Conservation (phyloP, 2,329 filamentous ascomycete genomes). For the Colletotrichum somersetense region DNA sequence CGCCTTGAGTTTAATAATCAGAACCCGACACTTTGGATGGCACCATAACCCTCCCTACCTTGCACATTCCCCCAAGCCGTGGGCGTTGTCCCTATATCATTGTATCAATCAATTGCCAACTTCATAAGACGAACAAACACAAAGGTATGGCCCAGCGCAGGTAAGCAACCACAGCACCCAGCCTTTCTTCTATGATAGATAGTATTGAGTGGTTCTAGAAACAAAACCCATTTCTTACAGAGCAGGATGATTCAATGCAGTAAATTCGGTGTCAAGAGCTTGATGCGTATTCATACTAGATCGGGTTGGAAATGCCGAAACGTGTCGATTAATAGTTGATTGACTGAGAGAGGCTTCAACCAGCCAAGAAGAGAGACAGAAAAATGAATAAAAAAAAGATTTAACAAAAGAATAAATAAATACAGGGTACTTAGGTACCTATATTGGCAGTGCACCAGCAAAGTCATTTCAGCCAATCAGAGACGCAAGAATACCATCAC, state of each 20-base stretch:
- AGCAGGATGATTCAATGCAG: background rate
- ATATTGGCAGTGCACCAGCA: background rate
- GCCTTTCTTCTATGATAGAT: no score
- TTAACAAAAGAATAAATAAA: no score
- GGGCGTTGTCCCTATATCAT: background rate
- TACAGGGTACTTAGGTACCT: no score
- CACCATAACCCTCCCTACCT: background rate
- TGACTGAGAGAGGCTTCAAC: background rate
- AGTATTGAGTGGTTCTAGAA: background rate
- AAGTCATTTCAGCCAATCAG: conserved; percentile 9
- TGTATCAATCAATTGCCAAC: background rate
- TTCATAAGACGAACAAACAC: background rate
- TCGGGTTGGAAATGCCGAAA: background rate
- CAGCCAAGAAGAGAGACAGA: no score
- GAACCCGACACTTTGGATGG: background rate
- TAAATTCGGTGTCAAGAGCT: no score
- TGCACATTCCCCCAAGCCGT: background rate
- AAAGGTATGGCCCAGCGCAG: background rate
- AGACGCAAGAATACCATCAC: conserved; percentile 22
- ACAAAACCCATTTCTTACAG: background rate
- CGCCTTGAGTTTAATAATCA: background rate
- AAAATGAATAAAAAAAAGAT: background rate
- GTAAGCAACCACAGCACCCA: background rate
- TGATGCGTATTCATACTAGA: background rate
- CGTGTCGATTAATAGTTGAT: background rate